Percentiles rank a stretch among this genome's conserved stretches.
Evolutionary conservation across 768 basidiomycete genomes (phyloP).

Genomic region (Strobilomyces confusus): DNA sequence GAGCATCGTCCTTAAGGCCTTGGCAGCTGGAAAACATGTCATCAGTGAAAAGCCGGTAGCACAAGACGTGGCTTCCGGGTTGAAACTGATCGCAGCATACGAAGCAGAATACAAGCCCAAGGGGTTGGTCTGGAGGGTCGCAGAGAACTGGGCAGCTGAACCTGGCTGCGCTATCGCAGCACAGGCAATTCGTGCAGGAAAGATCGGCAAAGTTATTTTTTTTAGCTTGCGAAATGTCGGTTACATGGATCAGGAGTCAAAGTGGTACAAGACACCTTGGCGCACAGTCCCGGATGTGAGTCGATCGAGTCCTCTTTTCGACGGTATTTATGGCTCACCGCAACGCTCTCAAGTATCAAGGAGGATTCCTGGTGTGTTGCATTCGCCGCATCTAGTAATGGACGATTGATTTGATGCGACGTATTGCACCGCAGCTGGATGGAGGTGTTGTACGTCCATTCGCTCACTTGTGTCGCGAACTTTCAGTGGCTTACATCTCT

Average conservation of each 20-base stretch:
- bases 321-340: background rate
- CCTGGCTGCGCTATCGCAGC: slow-evolving; percentile 46
- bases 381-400: background rate
- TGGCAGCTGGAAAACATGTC: slow-evolving; percentile 82
- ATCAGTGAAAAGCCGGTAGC: slow-evolving; percentile 87
- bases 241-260: slow-evolving; percentile 55
- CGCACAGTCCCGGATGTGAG: slow-evolving; percentile 74
- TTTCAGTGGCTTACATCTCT: background rate
- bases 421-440: slow-evolving; percentile 51
- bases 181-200: slow-evolving; percentile 49
- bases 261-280: slow-evolving; percentile 85
- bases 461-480: background rate
- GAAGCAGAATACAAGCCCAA: slow-evolving; percentile 59
- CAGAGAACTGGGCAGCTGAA: slow-evolving; percentile 74
- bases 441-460: slow-evolving; percentile 62
- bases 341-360: slow-evolving; percentile 53
- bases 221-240: slow-evolving; percentile 57
- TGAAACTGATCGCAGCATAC: slow-evolving; percentile 63
- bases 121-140: slow-evolving; percentile 74
- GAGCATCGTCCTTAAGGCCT: slow-evolving; percentile 53
- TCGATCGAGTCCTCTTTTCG: slow-evolving; percentile 10
- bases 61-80: slow-evolving; percentile 59
- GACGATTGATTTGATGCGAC: background rate
- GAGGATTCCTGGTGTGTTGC: slow-evolving; percentile 70
- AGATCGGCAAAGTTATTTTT: slow-evolving; percentile 67